Conservation (phyloP, 352 stramenopile genomes). For the Phytophthora pistaciae region DNA sequence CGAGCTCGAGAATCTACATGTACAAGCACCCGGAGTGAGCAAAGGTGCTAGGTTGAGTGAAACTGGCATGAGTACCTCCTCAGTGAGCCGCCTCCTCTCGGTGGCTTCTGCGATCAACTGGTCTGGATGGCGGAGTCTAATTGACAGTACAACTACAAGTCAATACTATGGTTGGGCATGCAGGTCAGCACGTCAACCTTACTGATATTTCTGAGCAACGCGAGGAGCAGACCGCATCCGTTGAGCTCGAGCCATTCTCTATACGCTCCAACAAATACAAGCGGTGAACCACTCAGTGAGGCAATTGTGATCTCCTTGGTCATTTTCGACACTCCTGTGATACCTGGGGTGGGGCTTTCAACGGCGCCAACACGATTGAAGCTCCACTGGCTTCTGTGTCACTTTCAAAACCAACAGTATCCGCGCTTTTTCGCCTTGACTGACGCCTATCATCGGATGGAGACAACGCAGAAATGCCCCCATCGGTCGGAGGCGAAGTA, state of each 20-base stretch:
- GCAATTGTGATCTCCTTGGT: neutral
- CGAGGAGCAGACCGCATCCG: conserved; percentile 9
- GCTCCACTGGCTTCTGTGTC: neutral
- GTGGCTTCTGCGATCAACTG: conserved; percentile 42
- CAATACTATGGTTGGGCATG: neutral
- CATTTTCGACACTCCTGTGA: conserved; percentile 4
- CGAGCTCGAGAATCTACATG: conserved; percentile 21
- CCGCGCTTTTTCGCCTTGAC: neutral
- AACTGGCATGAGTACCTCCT: conserved; percentile 33
- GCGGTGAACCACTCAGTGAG: neutral
- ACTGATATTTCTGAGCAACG: conserved; percentile 39
- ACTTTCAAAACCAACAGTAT: neutral
- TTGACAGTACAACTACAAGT: neutral
- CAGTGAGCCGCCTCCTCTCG: conserved; percentile 25
- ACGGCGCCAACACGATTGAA: conserved; percentile 8
- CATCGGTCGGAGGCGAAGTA: neutral
- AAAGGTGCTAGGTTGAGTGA: neutral
- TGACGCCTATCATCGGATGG: neutral
- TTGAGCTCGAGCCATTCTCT: conserved; percentile 15
- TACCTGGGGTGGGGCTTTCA: conserved; percentile 16
- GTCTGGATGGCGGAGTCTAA: conserved; percentile 38
- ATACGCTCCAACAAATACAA: neutral
- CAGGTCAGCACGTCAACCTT: neutral
- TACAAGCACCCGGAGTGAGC: conserved; percentile 6
- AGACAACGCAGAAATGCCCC: neutral